These are phyloP conservation scores for Penicillium silybi DNA, from an alignment of 495 filamentous ascomycete genomes.

Conservation along the genomic window DNA sequence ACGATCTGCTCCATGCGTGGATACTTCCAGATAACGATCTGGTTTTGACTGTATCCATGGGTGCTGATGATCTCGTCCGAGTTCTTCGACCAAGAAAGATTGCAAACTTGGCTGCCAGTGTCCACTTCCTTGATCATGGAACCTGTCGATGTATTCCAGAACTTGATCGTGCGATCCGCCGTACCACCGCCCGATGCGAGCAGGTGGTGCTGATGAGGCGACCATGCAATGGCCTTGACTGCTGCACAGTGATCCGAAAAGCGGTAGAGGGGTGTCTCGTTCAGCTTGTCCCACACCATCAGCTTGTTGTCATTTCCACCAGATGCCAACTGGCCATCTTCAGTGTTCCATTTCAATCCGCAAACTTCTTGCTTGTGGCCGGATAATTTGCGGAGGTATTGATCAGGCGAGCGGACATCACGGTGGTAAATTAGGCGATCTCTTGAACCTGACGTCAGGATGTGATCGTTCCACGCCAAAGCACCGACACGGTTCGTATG, in stretches of 20 bases:
- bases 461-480: conserved; percentile 96
- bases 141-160: conserved; percentile 89
- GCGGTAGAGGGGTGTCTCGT: conserved; percentile 80
- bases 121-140: conserved; percentile 79
- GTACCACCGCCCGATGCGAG: conserved; percentile 96
- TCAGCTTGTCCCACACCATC: conserved; percentile 95
- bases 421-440: conserved; percentile 93
- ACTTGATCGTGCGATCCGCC: conserved; percentile 91
- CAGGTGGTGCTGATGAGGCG: conserved; percentile 87
- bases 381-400: conserved; percentile 72
- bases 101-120: conserved; percentile 95
- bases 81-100: conserved; percentile 92
- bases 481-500: conserved; percentile 89
- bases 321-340: conserved; percentile 91
- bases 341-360: conserved; percentile 94
- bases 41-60: conserved; percentile 96
- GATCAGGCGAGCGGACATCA: conserved; percentile 89
- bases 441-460: conserved; percentile 89
- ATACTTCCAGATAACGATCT: conserved; percentile 99
- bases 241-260: conserved; percentile 92
- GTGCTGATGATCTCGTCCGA: conserved; percentile 96
- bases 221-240: conserved; percentile 99
- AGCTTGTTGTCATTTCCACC: conserved; percentile 98
- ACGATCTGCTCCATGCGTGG: conserved; percentile 95
- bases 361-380: conserved; percentile 99